Evolutionary conservation across 2,329 filamentous ascomycete species (phyloP).

Genomic region (Aspergillus pseudoviridinutans): DNA sequence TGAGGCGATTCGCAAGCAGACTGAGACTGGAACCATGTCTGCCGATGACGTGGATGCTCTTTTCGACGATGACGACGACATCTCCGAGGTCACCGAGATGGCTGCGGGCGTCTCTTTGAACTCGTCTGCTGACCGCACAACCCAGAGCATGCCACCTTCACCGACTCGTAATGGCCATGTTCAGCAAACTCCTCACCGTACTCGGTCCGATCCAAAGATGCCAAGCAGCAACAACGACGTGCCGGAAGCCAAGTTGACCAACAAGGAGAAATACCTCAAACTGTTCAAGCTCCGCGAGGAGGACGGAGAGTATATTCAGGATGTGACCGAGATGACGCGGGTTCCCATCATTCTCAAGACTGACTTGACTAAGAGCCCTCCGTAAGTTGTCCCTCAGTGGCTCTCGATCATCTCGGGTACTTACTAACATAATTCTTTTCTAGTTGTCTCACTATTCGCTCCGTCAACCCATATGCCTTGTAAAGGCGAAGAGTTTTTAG

Average conservation of each 20-base stretch:
- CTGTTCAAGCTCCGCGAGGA: constrained; percentile 88
- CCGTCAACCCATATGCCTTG: constrained; percentile 49
- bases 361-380: constrained; percentile 96
- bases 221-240: constrained; percentile 63
- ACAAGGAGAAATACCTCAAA: constrained; percentile 95
- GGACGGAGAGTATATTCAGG: constrained; percentile 93
- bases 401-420: not conserved
- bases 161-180: constrained; percentile 71
- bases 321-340: constrained; percentile 95
- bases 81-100: constrained; percentile 82
- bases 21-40: constrained; percentile 89
- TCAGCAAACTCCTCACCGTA: constrained; percentile 71
- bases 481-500: constrained; percentile 23
- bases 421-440: constrained; percentile 18
- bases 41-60: constrained; percentile 92
- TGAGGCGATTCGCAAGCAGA: constrained; percentile 87
- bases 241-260: constrained; percentile 73
- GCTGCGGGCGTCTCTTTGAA: constrained; percentile 86
- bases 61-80: constrained; percentile 88
- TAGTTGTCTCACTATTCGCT: constrained; percentile 49
- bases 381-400: constrained; percentile 64
- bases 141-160: constrained; percentile 91
- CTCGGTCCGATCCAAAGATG: constrained; percentile 91
- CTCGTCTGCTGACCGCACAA: constrained; percentile 69
- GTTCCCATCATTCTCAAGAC: constrained; percentile 98